Evolutionary conservation across 768 basidiomycete species (phyloP), one percentile per base, ranked within the genome.

Genomic region (Tephrocybe sp.): DNA sequence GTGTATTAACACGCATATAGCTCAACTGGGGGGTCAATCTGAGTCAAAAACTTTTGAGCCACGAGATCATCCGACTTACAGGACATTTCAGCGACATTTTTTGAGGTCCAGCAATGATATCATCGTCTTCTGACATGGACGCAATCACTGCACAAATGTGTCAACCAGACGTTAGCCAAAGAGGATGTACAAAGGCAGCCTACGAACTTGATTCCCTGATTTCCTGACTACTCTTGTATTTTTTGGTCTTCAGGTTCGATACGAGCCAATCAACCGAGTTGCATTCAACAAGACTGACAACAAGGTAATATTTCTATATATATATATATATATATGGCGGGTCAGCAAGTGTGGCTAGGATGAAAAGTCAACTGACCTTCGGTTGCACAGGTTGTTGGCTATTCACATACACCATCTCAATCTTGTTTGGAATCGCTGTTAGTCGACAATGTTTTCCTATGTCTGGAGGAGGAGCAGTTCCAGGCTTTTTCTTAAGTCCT

Each of bases 31-130:
- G 23, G 80, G 57, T n/a, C 39, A 36, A 16, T 36, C 32, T 53
- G 54, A 48, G 35, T 32, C 13, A 3, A 36, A 17, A 35, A 32
- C 32, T 39, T 31, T 30, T 13, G 44, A 17, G 13, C 17, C 16
- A 16, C 36, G n/a, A 43, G 17, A 39, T 34, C 35, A 49, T 33
- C 7, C 22, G n/a, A 65, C 92, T 49, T 66, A 98, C 96, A 3
- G 97, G 95, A 67, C 94, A 97, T 65, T 92, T 95, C 58, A 99
- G 66, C 0, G 89, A 90, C 81, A 98, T 86, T 64, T 87, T 92
- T 60, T 92, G 85, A 2, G 89, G 82, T 11, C 92, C 94, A 13
- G 92, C 86, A 41, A 92, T 74, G 60, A 99, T 96, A 53, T 98
- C 96, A 50, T 95, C 94, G 56, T 98, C 94, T 23, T 85, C 87